Evolutionary conservation across 2,329 filamentous ascomycete species (phyloP), one percentile per base, ranked within the genome.

Genomic region (Ophiostoma angusticollis): DNA sequence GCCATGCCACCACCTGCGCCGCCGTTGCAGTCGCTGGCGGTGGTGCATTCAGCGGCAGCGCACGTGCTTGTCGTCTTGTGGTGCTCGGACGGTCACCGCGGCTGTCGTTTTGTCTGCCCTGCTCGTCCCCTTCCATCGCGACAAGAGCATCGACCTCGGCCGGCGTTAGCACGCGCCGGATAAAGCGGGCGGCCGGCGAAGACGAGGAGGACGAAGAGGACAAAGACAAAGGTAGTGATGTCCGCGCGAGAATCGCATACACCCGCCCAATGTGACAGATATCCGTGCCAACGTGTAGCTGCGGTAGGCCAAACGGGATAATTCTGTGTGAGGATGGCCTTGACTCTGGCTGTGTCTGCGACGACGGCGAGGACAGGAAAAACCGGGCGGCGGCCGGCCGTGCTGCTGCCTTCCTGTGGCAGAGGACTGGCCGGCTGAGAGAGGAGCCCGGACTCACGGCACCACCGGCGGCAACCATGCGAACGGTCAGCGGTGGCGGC

Each of bases 231-330:
- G 28, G n/a, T 28, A 12, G 16, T 2, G 34, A 14, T 3, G 23
- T 9, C 16, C 21, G 28, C 7, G 14, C 25, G 37, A 89, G 57
- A 37, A 86, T 63, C 16, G 58, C 55, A 44, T 64, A 60, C 43
- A 93, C 74, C 40, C 85, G 76, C 1, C 67, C 58, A 41, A 85
- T 70, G 41, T 69, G 68, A 57, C 83, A 85, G 41, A 93, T 80
- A 54, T 93, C 86, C 34, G 74, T 89, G 42, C 86, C 86, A 37
- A 93, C 63, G 35, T 69, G 68, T 12, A 89, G 53, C 2, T 35
- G 37, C 1, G 75, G 64, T n/a, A 75, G 64, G 1, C 79, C 78
- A 49, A 87, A 84, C 3, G 54, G 54, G 29, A 37, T n/a, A n/a
- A n/a, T n/a, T n/a, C n/a, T n/a, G n/a, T n/a, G n/a, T n/a, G n/a